Evolutionary conservation across 192 early-diverging fungal genomes (phyloP), one percentile per base, ranked within the genome.

Genomic region (Gaertneriomyces sp.): DNA sequence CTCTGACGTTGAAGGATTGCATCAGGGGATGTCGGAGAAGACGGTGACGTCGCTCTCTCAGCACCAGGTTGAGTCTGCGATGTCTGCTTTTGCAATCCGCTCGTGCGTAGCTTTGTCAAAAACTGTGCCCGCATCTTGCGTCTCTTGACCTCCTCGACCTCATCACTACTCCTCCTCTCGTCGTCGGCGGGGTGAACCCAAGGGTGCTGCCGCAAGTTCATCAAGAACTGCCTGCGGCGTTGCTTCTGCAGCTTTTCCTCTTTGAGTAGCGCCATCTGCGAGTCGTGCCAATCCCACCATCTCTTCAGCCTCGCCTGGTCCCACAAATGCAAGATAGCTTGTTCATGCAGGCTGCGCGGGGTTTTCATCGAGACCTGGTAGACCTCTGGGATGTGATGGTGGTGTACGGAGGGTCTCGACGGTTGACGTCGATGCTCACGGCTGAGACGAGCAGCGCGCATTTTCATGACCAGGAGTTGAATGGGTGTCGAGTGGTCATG

Each of bases 231-330:
- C 7, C 69, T 61, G 12, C 69, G 60, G 12, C 69, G 69, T 38
- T 57, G 44, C 14, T 57, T 63, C 25, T 63, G 60, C 60, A 63
- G 14, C 19, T 69, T 54, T 1, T 51, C 67, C 58, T 63, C 53
- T 49, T 58, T 63, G 4, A 70, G 49, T n/a, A 56, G 25, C 54
- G 25, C 53, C 61, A 70, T 63, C 49, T 70, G 69, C 4, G 45
- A 7, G 47, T 70, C 69, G 47, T 64, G 69, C 69, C 69, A 70
- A 5, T 62, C 54, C 69, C 69, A 70, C 69, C 69, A 70, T 7
- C 69, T 42, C 54, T 42, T 20, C 51, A 70, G 42, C 1, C 69
- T 51, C 7, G 61, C 17, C 41, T 70, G 61, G 38, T 70, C 69
- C 43, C 65, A 70, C 11, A 42, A 9, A 45, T 56, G 60, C 6